phyloP scores from a whole-genome alignment of 768 basidiomycete genomes.

The Serpula lacrymans region DNA sequence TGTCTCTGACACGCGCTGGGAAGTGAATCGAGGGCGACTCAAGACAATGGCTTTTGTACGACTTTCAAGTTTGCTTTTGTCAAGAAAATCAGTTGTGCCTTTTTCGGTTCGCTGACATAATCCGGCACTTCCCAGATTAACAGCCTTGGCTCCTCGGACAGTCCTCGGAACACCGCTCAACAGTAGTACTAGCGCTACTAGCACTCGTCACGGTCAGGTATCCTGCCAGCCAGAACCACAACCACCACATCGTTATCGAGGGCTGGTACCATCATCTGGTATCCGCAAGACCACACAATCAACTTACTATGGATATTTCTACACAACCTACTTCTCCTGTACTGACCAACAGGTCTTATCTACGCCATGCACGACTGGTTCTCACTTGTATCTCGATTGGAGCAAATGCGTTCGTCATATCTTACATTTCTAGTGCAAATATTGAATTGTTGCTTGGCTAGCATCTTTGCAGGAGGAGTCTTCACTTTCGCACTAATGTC shows the following conservation, averaged over 20 bases:
- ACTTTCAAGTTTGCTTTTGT: too few relatives aligned
- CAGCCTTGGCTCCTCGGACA: too few relatives aligned
- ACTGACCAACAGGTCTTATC: constrained; percentile 5
- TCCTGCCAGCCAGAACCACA: background rate
- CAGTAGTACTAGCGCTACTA: too few relatives aligned
- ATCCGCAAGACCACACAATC: background rate
- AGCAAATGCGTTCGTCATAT: constrained; percentile 55
- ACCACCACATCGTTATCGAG: background rate
- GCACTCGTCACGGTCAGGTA: too few relatives aligned
- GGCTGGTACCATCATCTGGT: too few relatives aligned
- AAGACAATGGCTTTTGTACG: too few relatives aligned
- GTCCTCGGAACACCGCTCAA: too few relatives aligned
- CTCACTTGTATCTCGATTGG: constrained; percentile 52
- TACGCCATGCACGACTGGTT: constrained; percentile 23
- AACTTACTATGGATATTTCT: background rate
- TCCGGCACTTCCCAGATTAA: too few relatives aligned
- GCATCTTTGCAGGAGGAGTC: constrained; percentile 76
- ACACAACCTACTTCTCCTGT: constrained; percentile 1
- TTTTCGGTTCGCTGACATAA: too few relatives aligned
- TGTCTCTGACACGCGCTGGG: too few relatives aligned
- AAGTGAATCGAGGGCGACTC: too few relatives aligned
- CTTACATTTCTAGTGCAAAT: background rate
- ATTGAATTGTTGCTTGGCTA: constrained; percentile 24
- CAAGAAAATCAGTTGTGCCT: too few relatives aligned
- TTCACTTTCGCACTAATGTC: constrained; percentile 78